Evolutionary conservation across 495 filamentous ascomycete species (phyloP), one percentile per base, ranked within the genome.

Genomic region (Aspergillus hancockii): DNA sequence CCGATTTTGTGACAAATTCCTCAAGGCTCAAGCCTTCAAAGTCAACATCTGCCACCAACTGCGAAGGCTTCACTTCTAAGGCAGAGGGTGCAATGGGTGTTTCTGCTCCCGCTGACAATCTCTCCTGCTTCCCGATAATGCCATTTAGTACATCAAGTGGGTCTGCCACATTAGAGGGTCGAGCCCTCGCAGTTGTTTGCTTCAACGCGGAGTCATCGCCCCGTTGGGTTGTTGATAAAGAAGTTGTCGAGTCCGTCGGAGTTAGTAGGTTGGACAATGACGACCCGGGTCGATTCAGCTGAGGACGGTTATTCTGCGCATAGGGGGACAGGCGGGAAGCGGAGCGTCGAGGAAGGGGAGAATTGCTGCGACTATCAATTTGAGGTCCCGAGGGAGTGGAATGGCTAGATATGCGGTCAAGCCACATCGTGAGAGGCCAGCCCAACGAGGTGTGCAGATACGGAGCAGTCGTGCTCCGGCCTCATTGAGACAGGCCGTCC

Each of bases 321-420:
- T 69, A 63, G 1, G 70, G 73, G 16, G 72, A 69, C 19, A 74
- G 65, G 53, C 71, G 70, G 19, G 73, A 74, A 52, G 85, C 82
- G 14, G 88, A 81, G 64, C 88, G 76, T 62, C 83, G 84, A 22
- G 88, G 84, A 36, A 86, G 79, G 43, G 89, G 92, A 61, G 89
- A 92, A 64, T 83, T 85, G 30, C 86, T 78, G 64, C 90, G 84
- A 69, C 81, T 86, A 53, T 77, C 80, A 14, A 82, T 74, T 46
- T 84, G 82, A 53, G 85, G 86, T 40, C 81, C 79, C 49, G 85
- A 80, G 52, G 85, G 81, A 59, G 81, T 83, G 51, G 88, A 85
- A 71, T 90, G 87, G 66, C 84, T 87, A 54, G 89, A 87, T 60
- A 93, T 86, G 66, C 91, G 87, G 80, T 96, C 91, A 63, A 93